Conservation (phyloP, 2,329 filamentous ascomycete species). For the Eurotiales sp. region DNA sequence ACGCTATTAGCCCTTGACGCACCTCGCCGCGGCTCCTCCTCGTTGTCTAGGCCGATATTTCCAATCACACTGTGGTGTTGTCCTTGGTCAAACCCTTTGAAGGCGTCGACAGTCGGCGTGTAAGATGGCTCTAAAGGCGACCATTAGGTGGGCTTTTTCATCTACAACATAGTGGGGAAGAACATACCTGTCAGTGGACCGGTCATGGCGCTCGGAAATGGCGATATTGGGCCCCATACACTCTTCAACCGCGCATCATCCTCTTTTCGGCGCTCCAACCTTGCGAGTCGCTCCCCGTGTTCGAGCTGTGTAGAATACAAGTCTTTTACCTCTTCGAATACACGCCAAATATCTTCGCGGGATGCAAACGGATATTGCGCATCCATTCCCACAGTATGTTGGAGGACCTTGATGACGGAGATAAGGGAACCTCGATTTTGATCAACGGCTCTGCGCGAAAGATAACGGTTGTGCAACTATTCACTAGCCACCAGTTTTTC, state of each 20-base stretch:
- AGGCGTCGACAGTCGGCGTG: constrained; percentile 76
- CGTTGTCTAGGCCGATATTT: constrained; percentile 77
- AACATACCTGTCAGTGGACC: constrained; percentile 78
- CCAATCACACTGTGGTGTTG: constrained; percentile 75
- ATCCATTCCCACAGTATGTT: constrained; percentile 49
- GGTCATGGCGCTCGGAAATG: constrained; percentile 80
- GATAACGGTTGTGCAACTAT: background rate
- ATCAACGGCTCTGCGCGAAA: background rate
- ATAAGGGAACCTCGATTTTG: background rate
- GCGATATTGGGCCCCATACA: constrained; percentile 79
- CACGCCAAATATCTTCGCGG: constrained; percentile 61
- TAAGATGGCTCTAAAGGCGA: constrained; percentile 65
- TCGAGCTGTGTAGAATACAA: constrained; percentile 59
- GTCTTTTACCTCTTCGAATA: constrained; percentile 60
- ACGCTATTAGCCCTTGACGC: constrained; percentile 95
- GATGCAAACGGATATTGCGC: constrained; percentile 62
- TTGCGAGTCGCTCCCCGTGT: constrained; percentile 58
- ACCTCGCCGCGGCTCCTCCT: constrained; percentile 80
- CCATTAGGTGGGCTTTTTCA: background rate
- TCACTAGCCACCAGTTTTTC: background rate
- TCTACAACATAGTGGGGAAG: constrained; percentile 8
- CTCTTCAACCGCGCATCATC: constrained; percentile 69
- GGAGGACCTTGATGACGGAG: background rate
- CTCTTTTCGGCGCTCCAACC: constrained; percentile 59
- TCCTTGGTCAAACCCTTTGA: constrained; percentile 82